phyloP scores from a whole-genome alignment of 208 protist species.

The Trypanosomatidae sp. region DNA sequence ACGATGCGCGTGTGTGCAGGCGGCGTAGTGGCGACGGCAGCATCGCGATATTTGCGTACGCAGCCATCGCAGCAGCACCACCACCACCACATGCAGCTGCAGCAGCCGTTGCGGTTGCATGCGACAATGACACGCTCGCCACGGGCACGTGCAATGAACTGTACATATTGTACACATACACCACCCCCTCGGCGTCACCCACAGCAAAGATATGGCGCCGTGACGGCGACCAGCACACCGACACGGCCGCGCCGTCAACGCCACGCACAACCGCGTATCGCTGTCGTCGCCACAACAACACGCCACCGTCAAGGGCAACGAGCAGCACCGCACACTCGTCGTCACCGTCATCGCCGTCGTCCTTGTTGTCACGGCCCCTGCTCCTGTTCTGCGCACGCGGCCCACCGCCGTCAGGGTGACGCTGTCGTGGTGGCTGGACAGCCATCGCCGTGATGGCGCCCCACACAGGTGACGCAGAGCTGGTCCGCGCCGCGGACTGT shows the following conservation, averaged over 20 bases:
- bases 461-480: constrained; percentile 40
- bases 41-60: constrained; percentile 3
- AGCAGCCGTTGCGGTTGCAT: constrained; percentile 5
- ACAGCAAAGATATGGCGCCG: constrained; percentile 42
- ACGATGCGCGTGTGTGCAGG: too few relatives aligned
- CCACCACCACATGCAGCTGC: too few relatives aligned
- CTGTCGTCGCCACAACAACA: too few relatives aligned
- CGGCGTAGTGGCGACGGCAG: too few relatives aligned
- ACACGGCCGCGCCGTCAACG: too few relatives aligned
- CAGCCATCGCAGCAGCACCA: constrained; percentile 4
- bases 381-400: too few relatives aligned
- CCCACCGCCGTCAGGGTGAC: too few relatives aligned
- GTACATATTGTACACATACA: constrained; percentile 42
- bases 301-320: too few relatives aligned
- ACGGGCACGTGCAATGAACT: constrained; percentile 24
- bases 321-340: too few relatives aligned
- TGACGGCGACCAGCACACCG: constrained; percentile 64
- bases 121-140: constrained; percentile 14
- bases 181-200: constrained; percentile 32
- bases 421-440: constrained; percentile 32
- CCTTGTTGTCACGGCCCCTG: too few relatives aligned
- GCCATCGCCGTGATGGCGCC: constrained; percentile 11
- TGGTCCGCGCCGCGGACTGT: constrained; percentile 32
- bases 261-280: too few relatives aligned
- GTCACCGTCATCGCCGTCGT: too few relatives aligned